Conservation (phyloP, 179 eudicot species). For the Actinidia polygama region DNA sequence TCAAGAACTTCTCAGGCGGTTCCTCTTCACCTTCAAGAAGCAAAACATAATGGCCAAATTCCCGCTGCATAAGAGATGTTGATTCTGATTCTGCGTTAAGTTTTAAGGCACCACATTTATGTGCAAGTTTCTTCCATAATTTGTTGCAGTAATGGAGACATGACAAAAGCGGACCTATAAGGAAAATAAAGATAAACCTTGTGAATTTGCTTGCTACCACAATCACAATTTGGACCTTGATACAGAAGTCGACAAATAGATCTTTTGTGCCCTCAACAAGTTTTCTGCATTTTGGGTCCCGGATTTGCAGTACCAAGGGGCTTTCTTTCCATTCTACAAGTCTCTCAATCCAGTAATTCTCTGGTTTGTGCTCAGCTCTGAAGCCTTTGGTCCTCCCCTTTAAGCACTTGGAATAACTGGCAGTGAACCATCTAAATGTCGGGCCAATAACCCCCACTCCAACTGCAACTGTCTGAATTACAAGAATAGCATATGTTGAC, state of each 20-base stretch:
- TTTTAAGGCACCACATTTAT: background rate
- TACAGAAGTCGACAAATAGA: conserved; percentile 1
- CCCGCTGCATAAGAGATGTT: background rate
- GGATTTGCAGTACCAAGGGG: background rate
- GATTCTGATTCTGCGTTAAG: background rate
- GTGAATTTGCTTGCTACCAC: conserved; percentile 30
- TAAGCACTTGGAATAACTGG: conserved; percentile 12
- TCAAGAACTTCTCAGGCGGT: conserved; percentile 10
- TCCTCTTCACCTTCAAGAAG: conserved; percentile 40
- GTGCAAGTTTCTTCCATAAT: background rate
- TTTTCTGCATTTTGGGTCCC: background rate
- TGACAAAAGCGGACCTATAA: background rate
- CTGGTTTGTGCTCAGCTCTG: conserved; percentile 8
- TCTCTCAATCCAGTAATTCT: conserved; percentile 36
- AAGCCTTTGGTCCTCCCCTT: background rate
- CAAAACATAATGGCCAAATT: conserved; percentile 30
- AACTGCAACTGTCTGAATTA: conserved; percentile 30
- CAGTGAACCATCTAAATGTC: conserved; percentile 27
- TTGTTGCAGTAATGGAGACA: background rate
- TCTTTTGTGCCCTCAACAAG: background rate
- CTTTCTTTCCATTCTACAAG: conserved; percentile 6
- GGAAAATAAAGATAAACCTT: conserved; percentile 4
- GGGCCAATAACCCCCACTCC: conserved; percentile 30
- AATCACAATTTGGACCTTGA: conserved; percentile 24
- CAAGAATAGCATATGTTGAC: conserved; percentile 25